phyloP scores from a whole-genome alignment of 495 filamentous ascomycete genomes.

The Tetracladium setigerum region DNA sequence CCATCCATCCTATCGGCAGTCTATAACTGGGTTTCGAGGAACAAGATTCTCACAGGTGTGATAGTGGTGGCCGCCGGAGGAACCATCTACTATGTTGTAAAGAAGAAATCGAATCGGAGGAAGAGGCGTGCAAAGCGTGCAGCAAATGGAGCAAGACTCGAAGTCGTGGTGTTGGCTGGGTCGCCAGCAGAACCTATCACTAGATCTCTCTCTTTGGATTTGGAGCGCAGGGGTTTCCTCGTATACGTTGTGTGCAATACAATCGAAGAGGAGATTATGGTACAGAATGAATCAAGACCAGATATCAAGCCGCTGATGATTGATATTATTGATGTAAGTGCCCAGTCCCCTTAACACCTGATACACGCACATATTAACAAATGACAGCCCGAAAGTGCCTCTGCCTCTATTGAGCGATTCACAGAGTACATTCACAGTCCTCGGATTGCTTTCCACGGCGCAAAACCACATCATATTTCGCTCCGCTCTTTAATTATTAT shows the following conservation, averaged over 20 bases:
- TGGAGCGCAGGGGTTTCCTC: slow-evolving; percentile 89
- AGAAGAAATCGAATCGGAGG: slow-evolving; percentile 49
- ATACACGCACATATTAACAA: slow-evolving; percentile 17
- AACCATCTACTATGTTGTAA: slow-evolving; percentile 56
- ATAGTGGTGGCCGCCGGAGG: slow-evolving; percentile 62
- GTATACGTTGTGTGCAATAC: slow-evolving; percentile 81
- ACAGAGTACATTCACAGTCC: slow-evolving; percentile 60
- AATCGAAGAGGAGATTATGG: slow-evolving; percentile 70
- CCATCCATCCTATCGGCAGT: slow-evolving; percentile 33
- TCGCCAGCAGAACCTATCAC: slow-evolving; percentile 74
- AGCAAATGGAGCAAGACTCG: slow-evolving; percentile 74
- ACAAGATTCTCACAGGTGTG: slow-evolving; percentile 64
- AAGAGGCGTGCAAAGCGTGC: slow-evolving; percentile 69
- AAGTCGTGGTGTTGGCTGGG: slow-evolving; percentile 86
- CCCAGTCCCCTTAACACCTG: not conserved
- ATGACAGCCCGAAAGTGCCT: slow-evolving; percentile 36
- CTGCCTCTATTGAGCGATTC: slow-evolving; percentile 58
- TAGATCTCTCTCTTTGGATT: slow-evolving; percentile 68
- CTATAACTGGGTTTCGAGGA: slow-evolving; percentile 55
- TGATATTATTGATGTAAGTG: slow-evolving; percentile 66
- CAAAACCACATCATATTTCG: slow-evolving; percentile 63
- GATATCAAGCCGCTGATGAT: slow-evolving; percentile 79
- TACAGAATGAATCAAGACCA: slow-evolving; percentile 63
- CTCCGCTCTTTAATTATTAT: slow-evolving; percentile 75
- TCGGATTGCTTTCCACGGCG: slow-evolving; percentile 61